phyloP scores from a whole-genome alignment of 495 filamentous ascomycete genomes.

The Aspergillus leporis region DNA sequence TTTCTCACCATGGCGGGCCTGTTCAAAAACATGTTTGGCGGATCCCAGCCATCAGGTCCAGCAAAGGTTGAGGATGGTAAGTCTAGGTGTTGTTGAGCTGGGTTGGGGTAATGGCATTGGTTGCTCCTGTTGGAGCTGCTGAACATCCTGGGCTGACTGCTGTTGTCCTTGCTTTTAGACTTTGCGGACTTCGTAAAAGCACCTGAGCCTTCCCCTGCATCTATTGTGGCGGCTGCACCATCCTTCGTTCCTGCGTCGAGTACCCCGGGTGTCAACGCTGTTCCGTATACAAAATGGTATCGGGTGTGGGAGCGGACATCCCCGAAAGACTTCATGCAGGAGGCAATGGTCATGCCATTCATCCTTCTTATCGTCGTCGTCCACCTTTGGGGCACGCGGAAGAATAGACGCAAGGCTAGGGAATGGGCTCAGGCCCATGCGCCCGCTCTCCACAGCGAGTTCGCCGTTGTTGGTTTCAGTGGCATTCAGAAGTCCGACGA shows the following conservation, averaged over 20 bases:
- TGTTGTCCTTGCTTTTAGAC: conserved; percentile 43
- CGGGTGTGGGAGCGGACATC: conserved; percentile 87
- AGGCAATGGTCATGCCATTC: conserved; percentile 77
- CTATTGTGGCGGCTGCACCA: conserved; percentile 39
- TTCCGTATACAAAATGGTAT: conserved; percentile 92
- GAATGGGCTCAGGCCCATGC: conserved; percentile 77
- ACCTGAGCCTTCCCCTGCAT: conserved; percentile 61
- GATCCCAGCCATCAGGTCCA: conserved; percentile 55
- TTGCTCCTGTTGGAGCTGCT: neutral
- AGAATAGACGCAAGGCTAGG: conserved; percentile 77
- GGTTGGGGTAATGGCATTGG: neutral
- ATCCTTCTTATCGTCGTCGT: conserved; percentile 72
- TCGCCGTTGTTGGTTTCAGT: conserved; percentile 82
- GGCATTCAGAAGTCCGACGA: conserved; percentile 39
- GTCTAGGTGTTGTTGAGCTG: conserved; percentile 18
- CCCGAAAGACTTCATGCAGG: conserved; percentile 78
- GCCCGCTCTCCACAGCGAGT: conserved; percentile 73
- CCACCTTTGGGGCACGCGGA: conserved; percentile 78
- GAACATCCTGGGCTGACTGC: neutral
- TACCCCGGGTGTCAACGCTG: conserved; percentile 47
- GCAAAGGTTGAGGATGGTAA: conserved; percentile 62
- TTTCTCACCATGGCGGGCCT: conserved; percentile 61
- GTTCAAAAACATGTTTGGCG: conserved; percentile 68
- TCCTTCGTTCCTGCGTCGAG: conserved; percentile 46
- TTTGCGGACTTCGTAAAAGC: conserved; percentile 78